phyloP scores from a whole-genome alignment of 2,329 filamentous ascomycete genomes.

The Apiospora rasikravindrae region DNA sequence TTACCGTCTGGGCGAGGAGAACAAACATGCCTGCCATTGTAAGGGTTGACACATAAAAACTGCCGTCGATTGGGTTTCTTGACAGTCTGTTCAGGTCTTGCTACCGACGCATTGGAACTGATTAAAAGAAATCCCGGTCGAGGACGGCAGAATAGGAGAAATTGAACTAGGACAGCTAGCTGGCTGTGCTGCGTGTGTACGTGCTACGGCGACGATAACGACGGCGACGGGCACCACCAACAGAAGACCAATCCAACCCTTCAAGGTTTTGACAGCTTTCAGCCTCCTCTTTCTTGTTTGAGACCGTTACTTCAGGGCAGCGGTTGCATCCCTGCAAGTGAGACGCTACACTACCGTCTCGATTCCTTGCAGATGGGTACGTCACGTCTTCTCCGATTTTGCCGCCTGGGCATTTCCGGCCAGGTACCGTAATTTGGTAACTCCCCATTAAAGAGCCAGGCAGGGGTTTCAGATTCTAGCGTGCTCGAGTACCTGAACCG shows the following conservation, averaged over 20 bases:
- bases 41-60: not conserved
- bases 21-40: slow-evolving; percentile 40
- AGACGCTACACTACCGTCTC: slow-evolving; percentile 10
- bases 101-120: slow-evolving; percentile 17
- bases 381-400: slow-evolving; percentile 6
- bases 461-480: slow-evolving; percentile 16
- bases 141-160: slow-evolving; percentile 5
- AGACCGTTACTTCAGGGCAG: slow-evolving; percentile 8
- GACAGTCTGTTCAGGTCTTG: not conserved
- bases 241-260: not conserved
- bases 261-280: slow-evolving; percentile 18
- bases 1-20: slow-evolving; percentile 42
- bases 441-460: slow-evolving; percentile 4
- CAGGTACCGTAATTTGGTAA: not conserved
- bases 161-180: not conserved
- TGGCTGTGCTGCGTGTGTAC: slow-evolving; percentile 8
- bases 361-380: slow-evolving; percentile 12
- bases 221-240: not conserved
- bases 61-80: slow-evolving; percentile 3
- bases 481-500: not conserved
- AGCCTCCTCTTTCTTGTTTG: slow-evolving; percentile 19
- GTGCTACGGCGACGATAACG: slow-evolving; percentile 11
- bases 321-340: not conserved
- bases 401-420: not conserved
- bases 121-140: not conserved